Percentiles rank a stretch among this genome's conserved stretches.
Conservation (phyloP, 2,329 filamentous ascomycete genomes). For the Hymenoscyphus infarciens region DNA sequence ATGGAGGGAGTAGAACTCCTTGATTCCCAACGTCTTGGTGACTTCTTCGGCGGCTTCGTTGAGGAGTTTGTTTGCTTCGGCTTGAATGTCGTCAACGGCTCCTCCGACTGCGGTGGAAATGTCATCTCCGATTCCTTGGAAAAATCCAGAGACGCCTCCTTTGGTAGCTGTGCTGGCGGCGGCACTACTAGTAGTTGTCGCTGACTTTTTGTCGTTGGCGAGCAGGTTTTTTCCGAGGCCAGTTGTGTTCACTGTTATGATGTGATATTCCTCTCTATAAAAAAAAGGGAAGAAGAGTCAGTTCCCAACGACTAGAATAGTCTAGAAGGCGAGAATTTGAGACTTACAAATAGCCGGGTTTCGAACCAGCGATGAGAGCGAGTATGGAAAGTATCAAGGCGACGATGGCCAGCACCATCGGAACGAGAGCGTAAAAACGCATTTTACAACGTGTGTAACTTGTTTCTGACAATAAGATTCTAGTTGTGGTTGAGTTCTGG, state of each 20-base stretch:
- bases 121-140: conserved; percentile 32
- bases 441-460: conserved; percentile 34
- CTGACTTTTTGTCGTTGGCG: conserved; percentile 21
- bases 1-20: conserved; percentile 60
- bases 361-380: conserved; percentile 58
- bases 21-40: conserved; percentile 47
- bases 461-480: not conserved
- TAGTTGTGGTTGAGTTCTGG: not conserved
- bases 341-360: conserved; percentile 45
- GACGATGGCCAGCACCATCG: conserved; percentile 46
- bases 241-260: conserved; percentile 58
- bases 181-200: not conserved
- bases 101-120: not conserved
- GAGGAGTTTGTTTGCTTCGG: conserved; percentile 34
- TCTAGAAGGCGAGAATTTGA: too few species aligned
- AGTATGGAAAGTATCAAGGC: conserved; percentile 57
- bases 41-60: conserved; percentile 39
- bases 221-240: conserved; percentile 43
- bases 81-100: not conserved
- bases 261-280: conserved; percentile 45
- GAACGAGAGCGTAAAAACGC: conserved; percentile 47
- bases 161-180: conserved; percentile 8
- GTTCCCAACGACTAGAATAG: too few species aligned
- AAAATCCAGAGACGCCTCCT: conserved; percentile 3
- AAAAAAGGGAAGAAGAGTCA: too few species aligned